Evolutionary conservation across 805 yeast genomes (phyloP).

Genomic region (Kregervanrija delftensis): DNA sequence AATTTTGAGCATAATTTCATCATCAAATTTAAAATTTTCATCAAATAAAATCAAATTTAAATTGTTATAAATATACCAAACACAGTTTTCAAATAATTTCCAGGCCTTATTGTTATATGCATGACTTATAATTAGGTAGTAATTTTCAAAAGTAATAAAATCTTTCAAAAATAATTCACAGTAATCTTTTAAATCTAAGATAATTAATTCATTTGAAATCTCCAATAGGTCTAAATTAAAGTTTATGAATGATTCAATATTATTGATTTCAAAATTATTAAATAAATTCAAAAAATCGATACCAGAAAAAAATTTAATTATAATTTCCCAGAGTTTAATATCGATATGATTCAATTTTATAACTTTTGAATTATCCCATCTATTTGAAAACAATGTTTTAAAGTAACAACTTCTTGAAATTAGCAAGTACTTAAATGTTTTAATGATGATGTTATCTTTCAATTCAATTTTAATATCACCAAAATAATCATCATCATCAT

Average conservation of each 20-base stretch:
- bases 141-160: slow-evolving; percentile 53
- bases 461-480: slow-evolving; percentile 28
- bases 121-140: slow-evolving; percentile 45
- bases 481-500: slow-evolving; percentile 16
- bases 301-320: slow-evolving; percentile 56
- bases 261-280: slow-evolving; percentile 10
- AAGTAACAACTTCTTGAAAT: slow-evolving; percentile 55
- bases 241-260: slow-evolving; percentile 39
- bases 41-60: slow-evolving; percentile 55
- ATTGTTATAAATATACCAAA: slow-evolving; percentile 64
- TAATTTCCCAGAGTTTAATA: slow-evolving; percentile 35
- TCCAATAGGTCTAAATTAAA: slow-evolving; percentile 52
- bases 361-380: slow-evolving; percentile 37
- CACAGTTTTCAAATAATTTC: slow-evolving; percentile 52
- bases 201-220: slow-evolving; percentile 54
- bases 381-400: slow-evolving; percentile 44
- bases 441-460: slow-evolving; percentile 35
- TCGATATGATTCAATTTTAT: slow-evolving; percentile 35
- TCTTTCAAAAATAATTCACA: slow-evolving; percentile 57
- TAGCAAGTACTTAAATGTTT: slow-evolving; percentile 48
- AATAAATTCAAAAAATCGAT: slow-evolving; percentile 15
- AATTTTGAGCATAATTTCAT: slow-evolving; percentile 12
- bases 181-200: slow-evolving; percentile 50
- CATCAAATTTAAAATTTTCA: slow-evolving; percentile 17
- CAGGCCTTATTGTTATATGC: slow-evolving; percentile 45